Percentiles rank a stretch among this genome's conserved stretches.
These are phyloP conservation scores for Penicillium sp. DNA, from an alignment of 2,329 filamentous ascomycete species.

Conservation along the genomic window DNA sequence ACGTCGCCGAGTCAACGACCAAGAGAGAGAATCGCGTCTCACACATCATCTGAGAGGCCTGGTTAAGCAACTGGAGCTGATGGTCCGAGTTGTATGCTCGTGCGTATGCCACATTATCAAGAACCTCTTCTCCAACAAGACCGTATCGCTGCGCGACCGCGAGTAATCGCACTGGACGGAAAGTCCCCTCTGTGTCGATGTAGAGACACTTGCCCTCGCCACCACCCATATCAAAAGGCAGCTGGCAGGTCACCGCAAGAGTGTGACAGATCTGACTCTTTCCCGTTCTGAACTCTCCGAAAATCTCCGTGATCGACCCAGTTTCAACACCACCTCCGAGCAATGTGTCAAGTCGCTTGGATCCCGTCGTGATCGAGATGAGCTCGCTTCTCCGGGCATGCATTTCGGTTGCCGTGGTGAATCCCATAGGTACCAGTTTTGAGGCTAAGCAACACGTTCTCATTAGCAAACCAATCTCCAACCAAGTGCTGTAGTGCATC, in stretches of 20 bases:
- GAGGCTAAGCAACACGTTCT: conserved; percentile 52
- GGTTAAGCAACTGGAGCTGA: conserved; percentile 86
- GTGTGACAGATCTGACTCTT: conserved; percentile 99
- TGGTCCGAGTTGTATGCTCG: conserved; percentile 98
- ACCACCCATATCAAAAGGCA: conserved; percentile 97
- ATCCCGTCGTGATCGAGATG: conserved; percentile 95
- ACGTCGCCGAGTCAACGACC: conserved; percentile 90
- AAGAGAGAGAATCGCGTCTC: conserved; percentile 95
- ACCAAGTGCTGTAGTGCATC: neutral
- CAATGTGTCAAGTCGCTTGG: conserved; percentile 91
- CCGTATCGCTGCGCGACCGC: conserved; percentile 91
- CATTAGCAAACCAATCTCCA: conserved; percentile 1
- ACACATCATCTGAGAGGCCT: conserved; percentile 97
- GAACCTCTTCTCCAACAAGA: conserved; percentile 87
- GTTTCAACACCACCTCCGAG: conserved; percentile 92
- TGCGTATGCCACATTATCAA: conserved; percentile 97
- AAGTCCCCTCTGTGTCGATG: conserved; percentile 96
- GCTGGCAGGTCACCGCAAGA: conserved; percentile 91
- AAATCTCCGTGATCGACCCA: conserved; percentile 94
- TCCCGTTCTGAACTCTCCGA: conserved; percentile 94
- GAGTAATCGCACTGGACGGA: conserved; percentile 80
- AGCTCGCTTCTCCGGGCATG: conserved; percentile 91
- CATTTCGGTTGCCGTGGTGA: conserved; percentile 98
- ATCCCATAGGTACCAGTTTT: conserved; percentile 96
- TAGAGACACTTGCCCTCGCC: conserved; percentile 97